Base-by-base conservation (phyloP, 805 yeast genomes). In the Barnettozyma sp. region DNA sequence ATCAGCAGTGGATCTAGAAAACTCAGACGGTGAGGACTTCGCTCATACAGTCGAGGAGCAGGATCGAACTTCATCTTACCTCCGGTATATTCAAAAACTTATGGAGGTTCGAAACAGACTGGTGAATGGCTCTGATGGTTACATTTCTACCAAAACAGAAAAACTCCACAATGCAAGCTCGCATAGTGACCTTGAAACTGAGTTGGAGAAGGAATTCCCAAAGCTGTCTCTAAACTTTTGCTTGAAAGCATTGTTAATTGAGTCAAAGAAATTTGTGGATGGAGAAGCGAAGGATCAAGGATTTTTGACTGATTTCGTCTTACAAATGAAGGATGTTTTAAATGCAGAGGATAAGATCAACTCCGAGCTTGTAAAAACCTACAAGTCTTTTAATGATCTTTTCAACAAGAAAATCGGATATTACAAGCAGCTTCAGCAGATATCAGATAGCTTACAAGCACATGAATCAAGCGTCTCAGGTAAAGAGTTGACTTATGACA, bases 371-470 rank as follows among this genome's bases (percentile, higher is more conserved):
- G 52, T 54, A 32, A 81, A 72, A 40, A 49, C 71, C 11, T 65
- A 72, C 26, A 68, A 71, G 15, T 62, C 64, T 28, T 62, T 78
- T 41, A 76, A 85, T 43, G 70, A 71, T 22, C 69, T 83, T 1
- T 90, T 78, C 60, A 92, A 90, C 57, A 63, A 78, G n/a, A 75
- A 90, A 35, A 71, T 90, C 25, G 82, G 72, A 28, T 92, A 88
- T 56, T 92, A 79, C 61, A 76, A 78, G 48, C 88, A 85, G 42
- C 67, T 92, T 21, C 98, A 92, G 56, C 79, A 70, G 35, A 70
- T 88, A 17, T 86, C 97, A 0, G 97, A 92, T 58, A 77, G 78
- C 27, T 88, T 90, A 12, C 19, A 15, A 12, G 13, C 21, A 10
- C 30, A 16, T 6, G 30, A 17, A 8, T 14, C 6, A 17, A 12